Percentiles rank a stretch among this genome's conserved stretches.
Conservation (phyloP, 2,329 filamentous ascomycete species). For the Hypoxylon sp. region DNA sequence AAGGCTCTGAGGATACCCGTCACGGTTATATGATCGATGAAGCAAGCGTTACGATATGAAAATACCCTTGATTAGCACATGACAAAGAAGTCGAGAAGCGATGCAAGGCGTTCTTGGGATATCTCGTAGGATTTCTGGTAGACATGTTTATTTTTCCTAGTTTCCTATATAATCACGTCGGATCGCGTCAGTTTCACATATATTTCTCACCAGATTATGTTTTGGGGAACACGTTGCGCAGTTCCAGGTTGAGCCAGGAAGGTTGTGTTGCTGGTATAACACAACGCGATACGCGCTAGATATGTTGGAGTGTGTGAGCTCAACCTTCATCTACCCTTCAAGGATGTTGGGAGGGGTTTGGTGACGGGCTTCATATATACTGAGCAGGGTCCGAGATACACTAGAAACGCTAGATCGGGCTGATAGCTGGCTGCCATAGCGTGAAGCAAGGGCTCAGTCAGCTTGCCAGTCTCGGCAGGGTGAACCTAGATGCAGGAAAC, state of each 20-base stretch:
- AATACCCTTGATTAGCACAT: not conserved
- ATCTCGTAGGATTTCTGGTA: not conserved
- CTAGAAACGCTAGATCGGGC: not conserved
- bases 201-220: not conserved
- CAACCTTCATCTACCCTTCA: not conserved
- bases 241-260: not conserved
- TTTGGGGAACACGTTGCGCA: not conserved
- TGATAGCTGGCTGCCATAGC: not conserved
- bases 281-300: not conserved
- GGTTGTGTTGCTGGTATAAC: not conserved
- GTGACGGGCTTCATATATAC: not conserved
- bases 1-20: not conserved
- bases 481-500: not conserved
- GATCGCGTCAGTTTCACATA: not conserved
- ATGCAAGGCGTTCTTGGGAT: constrained; percentile 4
- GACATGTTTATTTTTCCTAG: constrained; percentile 1
- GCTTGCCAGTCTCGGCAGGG: constrained; percentile 1
- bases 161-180: not conserved
- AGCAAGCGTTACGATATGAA: not conserved
- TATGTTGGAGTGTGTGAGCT: not conserved
- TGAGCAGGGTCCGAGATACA: not conserved
- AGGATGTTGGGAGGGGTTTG: not conserved
- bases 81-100: not conserved
- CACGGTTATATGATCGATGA: constrained; percentile 1
- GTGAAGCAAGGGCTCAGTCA: not conserved